A percentile compares a stretch with the other conserved stretches of the same genome.
phyloP scores from a whole-genome alignment of 2,329 filamentous ascomycete genomes.

The Aspergillus phoenicis region DNA sequence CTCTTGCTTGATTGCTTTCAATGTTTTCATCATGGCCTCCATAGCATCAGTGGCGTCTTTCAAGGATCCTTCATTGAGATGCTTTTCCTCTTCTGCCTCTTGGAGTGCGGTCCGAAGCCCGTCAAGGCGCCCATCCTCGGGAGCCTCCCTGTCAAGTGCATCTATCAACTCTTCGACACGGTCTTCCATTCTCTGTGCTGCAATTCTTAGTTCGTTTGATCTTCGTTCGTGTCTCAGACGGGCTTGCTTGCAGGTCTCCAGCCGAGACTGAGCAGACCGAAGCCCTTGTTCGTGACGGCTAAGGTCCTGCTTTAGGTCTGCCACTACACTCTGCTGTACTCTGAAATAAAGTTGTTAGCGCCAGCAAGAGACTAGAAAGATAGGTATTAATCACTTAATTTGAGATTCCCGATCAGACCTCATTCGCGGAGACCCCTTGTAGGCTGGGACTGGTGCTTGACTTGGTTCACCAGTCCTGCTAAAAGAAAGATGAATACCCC shows the following conservation, averaged over 20 bases:
- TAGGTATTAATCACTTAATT: constrained; percentile 50
- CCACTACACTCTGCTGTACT: constrained; percentile 51
- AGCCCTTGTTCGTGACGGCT: constrained; percentile 55
- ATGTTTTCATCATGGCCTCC: constrained; percentile 43
- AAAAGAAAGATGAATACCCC: constrained; percentile 63
- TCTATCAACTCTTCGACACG: constrained; percentile 68
- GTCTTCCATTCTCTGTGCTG: constrained; percentile 63
- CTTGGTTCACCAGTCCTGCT: constrained; percentile 52
- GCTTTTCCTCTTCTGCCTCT: constrained; percentile 55
- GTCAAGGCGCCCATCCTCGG: constrained; percentile 68
- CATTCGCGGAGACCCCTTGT: constrained; percentile 67
- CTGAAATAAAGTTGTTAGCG: constrained; percentile 26
- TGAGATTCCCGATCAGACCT: constrained; percentile 73
- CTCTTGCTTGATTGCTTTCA: constrained; percentile 42
- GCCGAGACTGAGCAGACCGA: constrained; percentile 51
- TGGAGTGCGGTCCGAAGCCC: constrained; percentile 60
- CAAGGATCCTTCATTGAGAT: constrained; percentile 48
- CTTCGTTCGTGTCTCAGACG: constrained; percentile 54
- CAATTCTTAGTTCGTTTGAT: constrained; percentile 54
- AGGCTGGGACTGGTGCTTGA: constrained; percentile 57
- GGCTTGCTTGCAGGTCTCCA: constrained; percentile 54
- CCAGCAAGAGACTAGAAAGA: constrained; percentile 3
- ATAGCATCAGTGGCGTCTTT: constrained; percentile 53
- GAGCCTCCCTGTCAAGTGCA: constrained; percentile 58
- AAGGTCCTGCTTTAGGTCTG: constrained; percentile 60